Percentiles rank a stretch among this genome's conserved stretches.
These are phyloP conservation scores for Podila clonocystis DNA, from an alignment of 192 early-diverging fungal species.

Conservation along the genomic window DNA sequence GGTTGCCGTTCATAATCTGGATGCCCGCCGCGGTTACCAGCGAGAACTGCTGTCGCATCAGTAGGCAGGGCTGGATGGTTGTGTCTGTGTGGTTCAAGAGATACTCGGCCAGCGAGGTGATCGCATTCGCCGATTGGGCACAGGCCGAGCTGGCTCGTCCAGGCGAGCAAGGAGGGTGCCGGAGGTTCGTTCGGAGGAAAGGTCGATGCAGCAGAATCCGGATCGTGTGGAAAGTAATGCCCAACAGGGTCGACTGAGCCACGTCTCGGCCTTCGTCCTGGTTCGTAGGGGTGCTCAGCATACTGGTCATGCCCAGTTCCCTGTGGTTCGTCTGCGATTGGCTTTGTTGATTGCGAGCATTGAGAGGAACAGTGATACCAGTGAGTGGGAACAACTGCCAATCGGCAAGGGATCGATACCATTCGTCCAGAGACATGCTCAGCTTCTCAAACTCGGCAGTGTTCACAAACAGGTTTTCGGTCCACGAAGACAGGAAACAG, in stretches of 20 bases:
- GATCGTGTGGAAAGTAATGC: slow-evolving; percentile 37
- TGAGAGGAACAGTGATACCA: slow-evolving; percentile 9
- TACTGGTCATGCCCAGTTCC: background rate
- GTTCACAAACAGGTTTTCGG: slow-evolving; percentile 41
- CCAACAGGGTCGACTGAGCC: slow-evolving; percentile 33
- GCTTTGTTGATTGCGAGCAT: background rate
- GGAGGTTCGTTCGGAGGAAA: slow-evolving; percentile 42
- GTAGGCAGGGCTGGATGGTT: slow-evolving; percentile 34
- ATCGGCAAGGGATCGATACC: slow-evolving; percentile 33
- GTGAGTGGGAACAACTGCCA: slow-evolving; percentile 48
- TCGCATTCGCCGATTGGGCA: slow-evolving; percentile 50
- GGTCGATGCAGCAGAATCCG: slow-evolving; percentile 43
- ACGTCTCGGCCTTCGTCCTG: slow-evolving; percentile 37
- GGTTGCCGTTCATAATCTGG: slow-evolving; percentile 41
- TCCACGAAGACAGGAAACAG: slow-evolving; percentile 40
- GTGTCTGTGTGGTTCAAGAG: slow-evolving; percentile 31
- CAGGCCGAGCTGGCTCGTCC: slow-evolving; percentile 38
- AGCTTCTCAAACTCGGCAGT: slow-evolving; percentile 46
- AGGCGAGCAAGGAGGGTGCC: slow-evolving; percentile 41
- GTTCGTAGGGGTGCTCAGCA: slow-evolving; percentile 7
- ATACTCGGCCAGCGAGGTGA: slow-evolving; percentile 46
- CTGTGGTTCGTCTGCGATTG: background rate
- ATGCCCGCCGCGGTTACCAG: slow-evolving; percentile 46
- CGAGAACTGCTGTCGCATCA: slow-evolving; percentile 49
- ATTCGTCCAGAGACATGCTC: slow-evolving; percentile 33